Evolutionary conservation across 371 early-diverging fungal species (phyloP).

Genomic region (Mortierella sp.): DNA sequence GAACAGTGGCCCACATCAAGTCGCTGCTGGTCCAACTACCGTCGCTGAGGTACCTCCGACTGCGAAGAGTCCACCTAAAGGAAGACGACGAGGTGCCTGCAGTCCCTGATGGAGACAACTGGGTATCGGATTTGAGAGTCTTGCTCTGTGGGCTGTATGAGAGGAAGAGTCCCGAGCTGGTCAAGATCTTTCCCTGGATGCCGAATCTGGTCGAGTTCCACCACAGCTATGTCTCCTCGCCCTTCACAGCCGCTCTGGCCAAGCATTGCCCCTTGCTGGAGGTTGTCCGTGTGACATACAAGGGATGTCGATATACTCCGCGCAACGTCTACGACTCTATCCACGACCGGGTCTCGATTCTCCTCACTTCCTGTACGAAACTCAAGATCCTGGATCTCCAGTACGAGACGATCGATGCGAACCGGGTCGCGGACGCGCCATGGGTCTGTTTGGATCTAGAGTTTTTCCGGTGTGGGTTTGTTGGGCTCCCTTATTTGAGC

Average conservation of each 20-base stretch:
- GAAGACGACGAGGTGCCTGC: neutral
- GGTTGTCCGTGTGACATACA: neutral
- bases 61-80: neutral
- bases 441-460: slow-evolving; percentile 6
- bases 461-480: neutral
- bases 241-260: neutral
- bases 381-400: neutral
- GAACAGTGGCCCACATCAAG: neutral
- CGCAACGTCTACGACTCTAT: neutral
- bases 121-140: neutral
- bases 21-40: neutral
- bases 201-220: slow-evolving; percentile 8
- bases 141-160: slow-evolving; percentile 3
- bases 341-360: slow-evolving; percentile 5
- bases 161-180: slow-evolving; percentile 2
- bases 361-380: neutral
- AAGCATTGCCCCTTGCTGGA: neutral
- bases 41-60: neutral
- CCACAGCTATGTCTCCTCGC: slow-evolving; percentile 3
- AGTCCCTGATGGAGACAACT: neutral
- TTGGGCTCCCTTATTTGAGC: neutral
- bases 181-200: slow-evolving; percentile 4
- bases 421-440: neutral
- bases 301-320: slow-evolving; percentile 1
- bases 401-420: slow-evolving; percentile 1